Conservation (phyloP, 192 early-diverging fungal species). For the Backusella luteola region DNA sequence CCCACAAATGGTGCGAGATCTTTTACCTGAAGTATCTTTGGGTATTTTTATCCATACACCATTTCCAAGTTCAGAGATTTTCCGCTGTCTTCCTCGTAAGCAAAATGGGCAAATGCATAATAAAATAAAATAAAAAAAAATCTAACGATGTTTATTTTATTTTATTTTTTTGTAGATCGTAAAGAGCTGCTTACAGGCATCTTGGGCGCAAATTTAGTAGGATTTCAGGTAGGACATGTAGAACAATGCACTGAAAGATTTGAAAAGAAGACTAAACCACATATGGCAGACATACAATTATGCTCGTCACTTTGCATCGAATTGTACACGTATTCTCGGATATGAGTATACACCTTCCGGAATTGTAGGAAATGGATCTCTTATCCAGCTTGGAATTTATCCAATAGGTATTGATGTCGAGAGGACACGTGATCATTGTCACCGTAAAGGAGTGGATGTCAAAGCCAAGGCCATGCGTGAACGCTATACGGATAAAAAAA, state of each 20-base stretch:
- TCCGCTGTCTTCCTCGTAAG: conserved; percentile 83
- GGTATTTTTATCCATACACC: conserved; percentile 97
- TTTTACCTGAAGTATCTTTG: conserved; percentile 78
- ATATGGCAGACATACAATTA: conserved; percentile 79
- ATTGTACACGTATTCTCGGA: conserved; percentile 92
- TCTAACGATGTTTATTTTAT: neutral
- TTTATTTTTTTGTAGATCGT: conserved; percentile 46
- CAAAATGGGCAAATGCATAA: neutral
- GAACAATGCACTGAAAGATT: conserved; percentile 1
- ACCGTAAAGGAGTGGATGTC: conserved; percentile 60
- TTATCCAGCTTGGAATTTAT: conserved; percentile 84
- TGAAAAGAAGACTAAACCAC: neutral
- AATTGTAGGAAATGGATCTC: conserved; percentile 77
- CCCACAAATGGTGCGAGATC: conserved; percentile 81
- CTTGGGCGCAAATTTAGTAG: conserved; percentile 89
- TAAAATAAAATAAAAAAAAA: no score
- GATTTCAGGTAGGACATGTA: conserved; percentile 71
- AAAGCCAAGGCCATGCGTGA: conserved; percentile 81
- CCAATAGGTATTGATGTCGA: conserved; percentile 97
- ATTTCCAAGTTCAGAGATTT: conserved; percentile 95
- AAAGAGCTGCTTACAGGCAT: conserved; percentile 84
- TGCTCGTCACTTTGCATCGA: conserved; percentile 88
- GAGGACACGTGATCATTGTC: conserved; percentile 62
- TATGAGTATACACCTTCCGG: conserved; percentile 89
- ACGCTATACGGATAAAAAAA: conserved; percentile 84